Conservation (phyloP, 306 rosid genomes). For the Quercus rubra region DNA sequence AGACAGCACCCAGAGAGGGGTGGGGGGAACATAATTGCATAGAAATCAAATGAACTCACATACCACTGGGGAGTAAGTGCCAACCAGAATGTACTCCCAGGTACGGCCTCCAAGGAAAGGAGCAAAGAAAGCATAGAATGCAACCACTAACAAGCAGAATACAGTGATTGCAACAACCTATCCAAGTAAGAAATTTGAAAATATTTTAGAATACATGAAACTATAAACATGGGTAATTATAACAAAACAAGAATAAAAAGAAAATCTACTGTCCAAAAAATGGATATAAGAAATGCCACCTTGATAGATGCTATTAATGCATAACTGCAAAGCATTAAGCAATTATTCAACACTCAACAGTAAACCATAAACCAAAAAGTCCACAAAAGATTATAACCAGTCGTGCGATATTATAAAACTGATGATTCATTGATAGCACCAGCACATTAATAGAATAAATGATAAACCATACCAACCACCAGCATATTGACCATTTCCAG, state of each 20-base stretch:
- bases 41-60: conserved; percentile 19
- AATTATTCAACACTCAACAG: not conserved
- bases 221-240: conserved; percentile 12
- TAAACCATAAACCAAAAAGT: not conserved
- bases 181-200: conserved; percentile 33
- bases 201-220: conserved; percentile 19
- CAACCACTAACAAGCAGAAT: conserved; percentile 82
- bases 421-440: not conserved
- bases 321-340: not conserved
- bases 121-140: conserved; percentile 89
- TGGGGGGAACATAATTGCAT: not conserved
- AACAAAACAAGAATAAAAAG: not conserved
- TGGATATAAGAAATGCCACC: conserved; percentile 1
- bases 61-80: conserved; percentile 84
- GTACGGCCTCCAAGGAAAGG: conserved; percentile 86
- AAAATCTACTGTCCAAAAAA: not conserved
- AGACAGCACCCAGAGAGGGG: not conserved
- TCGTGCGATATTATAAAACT: not conserved
- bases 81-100: conserved; percentile 72
- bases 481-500: not conserved
- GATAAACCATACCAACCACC: not conserved
- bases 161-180: conserved; percentile 93
- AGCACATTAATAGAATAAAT: not conserved
- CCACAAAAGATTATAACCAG: not conserved
- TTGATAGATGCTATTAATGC: not conserved